Percentiles rank a stretch among this genome's conserved stretches.
These are phyloP conservation scores for Ogataea neopini DNA, from an alignment of 805 yeast species.

Conservation along the genomic window DNA sequence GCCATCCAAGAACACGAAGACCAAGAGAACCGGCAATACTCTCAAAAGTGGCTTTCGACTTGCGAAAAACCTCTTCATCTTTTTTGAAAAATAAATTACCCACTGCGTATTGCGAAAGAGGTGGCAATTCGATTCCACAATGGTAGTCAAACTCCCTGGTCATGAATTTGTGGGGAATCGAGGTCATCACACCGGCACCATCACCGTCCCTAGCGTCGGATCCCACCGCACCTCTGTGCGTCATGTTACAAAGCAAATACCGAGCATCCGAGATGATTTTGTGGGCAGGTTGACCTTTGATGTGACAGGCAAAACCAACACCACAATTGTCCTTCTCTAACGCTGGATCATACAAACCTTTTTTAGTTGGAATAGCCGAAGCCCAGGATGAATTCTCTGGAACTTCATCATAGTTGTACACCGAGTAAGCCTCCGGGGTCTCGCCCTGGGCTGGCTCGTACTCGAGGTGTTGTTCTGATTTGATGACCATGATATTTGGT, in stretches of 20 bases:
- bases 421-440: conserved; percentile 34
- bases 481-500: conserved; percentile 26
- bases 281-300: conserved; percentile 85
- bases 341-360: conserved; percentile 93
- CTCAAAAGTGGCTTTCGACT: conserved; percentile 77
- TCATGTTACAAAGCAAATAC: conserved; percentile 90
- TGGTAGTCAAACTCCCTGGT: conserved; percentile 77
- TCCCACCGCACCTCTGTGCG: conserved; percentile 98
- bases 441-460: conserved; percentile 24
- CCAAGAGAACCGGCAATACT: conserved; percentile 75
- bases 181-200: conserved; percentile 96
- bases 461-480: conserved; percentile 32
- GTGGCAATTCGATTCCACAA: conserved; percentile 68
- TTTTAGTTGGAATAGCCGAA: conserved; percentile 75
- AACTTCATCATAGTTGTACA: conserved; percentile 70
- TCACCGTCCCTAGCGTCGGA: conserved; percentile 96
- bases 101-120: conserved; percentile 85
- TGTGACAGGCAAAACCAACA: conserved; percentile 95
- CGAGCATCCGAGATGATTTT: conserved; percentile 91
- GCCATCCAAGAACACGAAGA: conserved; percentile 88
- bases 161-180: conserved; percentile 89
- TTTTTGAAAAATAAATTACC: conserved; percentile 94
- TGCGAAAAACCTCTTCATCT: conserved; percentile 67
- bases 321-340: conserved; percentile 97
- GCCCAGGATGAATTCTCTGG: conserved; percentile 92